These are phyloP conservation scores for Fusarium ramigenum DNA, from an alignment of 2,329 filamentous ascomycete genomes.

Conservation along the genomic window DNA sequence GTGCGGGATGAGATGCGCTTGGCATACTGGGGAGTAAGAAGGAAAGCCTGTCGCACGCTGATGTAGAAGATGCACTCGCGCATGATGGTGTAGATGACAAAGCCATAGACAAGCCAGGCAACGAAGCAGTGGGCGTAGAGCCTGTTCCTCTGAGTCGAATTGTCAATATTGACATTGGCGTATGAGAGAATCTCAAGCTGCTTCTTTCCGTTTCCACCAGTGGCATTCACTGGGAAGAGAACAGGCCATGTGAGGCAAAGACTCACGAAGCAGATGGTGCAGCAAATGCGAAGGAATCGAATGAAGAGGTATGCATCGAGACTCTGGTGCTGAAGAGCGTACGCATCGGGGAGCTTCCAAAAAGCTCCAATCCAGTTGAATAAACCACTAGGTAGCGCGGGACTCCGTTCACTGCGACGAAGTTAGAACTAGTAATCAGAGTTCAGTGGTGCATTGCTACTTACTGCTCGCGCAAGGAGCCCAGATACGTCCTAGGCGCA, in stretches of 20 bases:
- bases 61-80: slow-evolving; percentile 94
- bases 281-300: slow-evolving; percentile 81
- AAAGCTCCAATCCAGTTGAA: slow-evolving; percentile 71
- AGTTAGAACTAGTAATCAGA: slow-evolving; percentile 18
- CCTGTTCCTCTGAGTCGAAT: slow-evolving; percentile 63
- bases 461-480: slow-evolving; percentile 60
- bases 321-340: slow-evolving; percentile 85
- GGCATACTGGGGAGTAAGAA: slow-evolving; percentile 84
- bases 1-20: slow-evolving; percentile 89
- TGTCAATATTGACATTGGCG: slow-evolving; percentile 55
- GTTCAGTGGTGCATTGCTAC: slow-evolving; percentile 28
- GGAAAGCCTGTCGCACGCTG: slow-evolving; percentile 92
- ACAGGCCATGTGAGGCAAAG: slow-evolving; percentile 86
- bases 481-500: slow-evolving; percentile 62
- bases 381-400: slow-evolving; percentile 63
- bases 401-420: slow-evolving; percentile 61
- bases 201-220: slow-evolving; percentile 71
- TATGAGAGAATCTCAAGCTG: slow-evolving; percentile 67
- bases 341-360: slow-evolving; percentile 75
- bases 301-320: slow-evolving; percentile 90
- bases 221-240: slow-evolving; percentile 84
- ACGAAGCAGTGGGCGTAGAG: slow-evolving; percentile 85
- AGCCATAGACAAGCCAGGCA: slow-evolving; percentile 85
- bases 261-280: slow-evolving; percentile 82
- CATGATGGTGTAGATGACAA: slow-evolving; percentile 89